Base-by-base conservation (phyloP, 148 eudicot genomes). In the Diospyros lotus region DNA sequence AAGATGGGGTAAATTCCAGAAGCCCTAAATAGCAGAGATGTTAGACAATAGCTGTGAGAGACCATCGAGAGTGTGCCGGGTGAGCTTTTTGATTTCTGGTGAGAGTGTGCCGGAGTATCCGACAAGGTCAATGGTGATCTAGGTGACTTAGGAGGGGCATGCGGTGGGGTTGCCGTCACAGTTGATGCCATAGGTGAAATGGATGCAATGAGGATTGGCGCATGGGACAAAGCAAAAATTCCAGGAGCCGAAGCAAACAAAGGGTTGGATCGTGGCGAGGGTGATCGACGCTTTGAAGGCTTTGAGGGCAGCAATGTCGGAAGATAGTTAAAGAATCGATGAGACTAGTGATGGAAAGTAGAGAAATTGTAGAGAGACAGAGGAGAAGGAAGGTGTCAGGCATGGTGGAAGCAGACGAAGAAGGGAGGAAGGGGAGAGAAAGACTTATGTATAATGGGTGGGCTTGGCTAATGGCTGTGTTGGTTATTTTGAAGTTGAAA, bases 111-210 rank as follows among this genome's bases (percentile, higher is more conserved):
- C 98, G 0, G 86, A 73, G 82, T 94, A 94, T 2, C 85, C 87
- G 2, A 81, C 88, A 1, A 90, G 81, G 83, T 94, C 98, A 45
- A 94, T 94, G 56, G 98, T 87, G 85, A 94, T 76, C 15, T 93
- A 84, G 62, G 87, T 77, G 73, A 15, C 58, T 5, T 14, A 46
- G 46, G 6, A 4, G 43, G 72, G 58, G 11, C 4, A 5, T 0
- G 82, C 66, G 10, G 68, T 58, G 66, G 72, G 50, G 28, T 67
- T n/a, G n/a, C n/a, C n/a, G n/a, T n/a, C 41, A 75, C 98, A 93
- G 14, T 84, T 42, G 76, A 93, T 54, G 41, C 87, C 96, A 63
- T 96, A 93, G 2, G 84, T 77, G 86, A 93, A 93, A 77, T 87
- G 86, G 77, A 91, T 89, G 52, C 75, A 73, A 12, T 72, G 80